Evolutionary conservation across 2,329 filamentous ascomycete genomes (phyloP), one percentile per base, ranked within the genome.

Genomic region (Colletotrichum ledebouriae): DNA sequence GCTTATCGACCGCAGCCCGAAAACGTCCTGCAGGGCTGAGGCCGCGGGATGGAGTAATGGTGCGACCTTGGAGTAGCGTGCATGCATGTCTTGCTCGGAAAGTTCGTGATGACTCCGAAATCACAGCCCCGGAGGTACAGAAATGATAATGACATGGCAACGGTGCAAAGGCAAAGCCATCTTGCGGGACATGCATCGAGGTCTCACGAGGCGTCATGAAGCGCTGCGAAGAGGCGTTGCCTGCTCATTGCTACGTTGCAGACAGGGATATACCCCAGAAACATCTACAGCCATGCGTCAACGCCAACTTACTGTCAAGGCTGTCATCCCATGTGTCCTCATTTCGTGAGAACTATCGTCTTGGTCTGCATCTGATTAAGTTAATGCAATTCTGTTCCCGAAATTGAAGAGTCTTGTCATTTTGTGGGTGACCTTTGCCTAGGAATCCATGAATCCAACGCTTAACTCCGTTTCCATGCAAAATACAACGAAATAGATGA

Each of bases 21-120:
- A 60, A 52, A 50, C 46, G 34, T 46, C 46, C 6, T 50, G 29
- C 46, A 52, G 58, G 58, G 58, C 46, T 52, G 58, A 60, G 58
- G 10, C 49, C 44, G 33, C 9, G 46, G 10, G 10, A 60, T 34
- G 9, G 13, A 52, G 44, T 41, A 33, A 41, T 58, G 39, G 55
- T 58, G 44, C 39, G 46, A 49, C 58, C 20, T 9, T 33, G 20
- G 20, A 25, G n/a, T 29, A 60, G 42, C 34, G n/a, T 46, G 11
- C 34, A 42, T 42, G 15, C 58, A 41, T 60, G 58, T 50, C 20
- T 50, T 17, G 33, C 11, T n/a, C 20, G n/a, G 41, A 47, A 22
- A 34, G n/a, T 47, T 22, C 29, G n/a, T 17, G 56, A 34, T 59
- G 56, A 59, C 39, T 44, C 37, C 20, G 22, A 37, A 20, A 34